Percentiles rank a stretch among this genome's conserved stretches.
phyloP scores from a whole-genome alignment of 2,329 filamentous ascomycete species.

The Ceratocystis colombiana region DNA sequence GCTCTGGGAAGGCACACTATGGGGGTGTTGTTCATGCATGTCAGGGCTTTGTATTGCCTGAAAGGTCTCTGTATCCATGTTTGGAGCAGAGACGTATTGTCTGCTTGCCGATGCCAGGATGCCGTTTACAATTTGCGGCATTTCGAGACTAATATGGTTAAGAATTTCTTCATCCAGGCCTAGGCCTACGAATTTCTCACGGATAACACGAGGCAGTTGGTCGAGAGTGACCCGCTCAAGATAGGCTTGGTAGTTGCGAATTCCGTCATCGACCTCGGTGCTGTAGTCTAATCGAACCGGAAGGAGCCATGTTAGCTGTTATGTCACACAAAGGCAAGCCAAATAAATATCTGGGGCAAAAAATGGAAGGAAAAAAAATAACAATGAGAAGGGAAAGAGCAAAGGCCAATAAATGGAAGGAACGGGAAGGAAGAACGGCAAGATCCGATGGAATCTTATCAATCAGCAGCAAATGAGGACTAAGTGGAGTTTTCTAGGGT shows the following conservation, averaged over 20 bases:
- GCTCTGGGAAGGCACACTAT: background rate
- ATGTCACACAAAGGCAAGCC: background rate
- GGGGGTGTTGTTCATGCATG: background rate
- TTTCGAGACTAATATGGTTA: background rate
- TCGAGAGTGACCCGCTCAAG: constrained; percentile 9
- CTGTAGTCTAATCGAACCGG: constrained; percentile 17
- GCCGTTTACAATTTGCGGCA: constrained; percentile 12
- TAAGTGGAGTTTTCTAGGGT: background rate
- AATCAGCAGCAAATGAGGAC: background rate
- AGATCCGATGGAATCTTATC: constrained; percentile 17
- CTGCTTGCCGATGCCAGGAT: constrained; percentile 3
- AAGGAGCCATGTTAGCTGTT: constrained; percentile 18
- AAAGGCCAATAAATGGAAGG: constrained; percentile 4
- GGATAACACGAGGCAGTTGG: constrained; percentile 12
- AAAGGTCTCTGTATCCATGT: background rate
- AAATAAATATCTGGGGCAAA: background rate
- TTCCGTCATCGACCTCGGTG: constrained; percentile 15
- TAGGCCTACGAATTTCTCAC: background rate
- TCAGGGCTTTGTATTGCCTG: background rate
- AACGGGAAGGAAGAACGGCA: constrained; percentile 1
- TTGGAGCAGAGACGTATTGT: background rate
- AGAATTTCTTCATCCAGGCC: constrained; percentile 1
- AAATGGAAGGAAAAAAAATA: background rate
- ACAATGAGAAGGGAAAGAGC: background rate
- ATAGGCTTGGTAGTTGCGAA: constrained; percentile 21